Base-by-base conservation (phyloP, 768 basidiomycete species). In the Trametes elegans region DNA sequence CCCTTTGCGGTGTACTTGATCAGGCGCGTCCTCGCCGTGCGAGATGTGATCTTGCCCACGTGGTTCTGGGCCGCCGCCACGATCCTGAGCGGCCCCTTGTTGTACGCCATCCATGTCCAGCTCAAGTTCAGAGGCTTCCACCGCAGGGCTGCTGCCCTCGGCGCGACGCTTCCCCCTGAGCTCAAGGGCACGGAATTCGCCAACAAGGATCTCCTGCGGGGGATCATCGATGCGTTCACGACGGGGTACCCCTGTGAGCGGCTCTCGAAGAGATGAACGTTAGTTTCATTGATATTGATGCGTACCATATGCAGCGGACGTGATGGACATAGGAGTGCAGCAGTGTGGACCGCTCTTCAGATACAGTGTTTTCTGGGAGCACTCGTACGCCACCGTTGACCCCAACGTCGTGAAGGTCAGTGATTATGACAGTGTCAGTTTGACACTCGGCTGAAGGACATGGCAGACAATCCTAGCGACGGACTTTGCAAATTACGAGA, bases 401-500 rank as follows among this genome's bases (percentile, higher is more conserved):
- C 62, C 68, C 41, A 38, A 66, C 59, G 42, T 47, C 27, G 64
- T 76, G 28, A 77, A 76, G 64, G 74, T 70, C 7, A 8, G 60
- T 39, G 14, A 9, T 7, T 11, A 13, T 6, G 7, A 11, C 19
- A 0, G n/a, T n/a, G 29, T 1, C 10, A 13, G 26, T 35, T 10
- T 27, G 21, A 28, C 14, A 11, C 24, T 34, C 49, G 28, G n/a
- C 47, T 36, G 44, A 8, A n/a, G n/a, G n/a, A 26, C 35, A 26
- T 49, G 45, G 11, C n/a, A 79, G 73, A 58, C 66, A 3, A 68
- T 80, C 5, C 58, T 80, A 14, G 69, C 77, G 1, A 76, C 76
- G 1, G 71, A 79, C 29, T 79, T 79, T 58, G 55, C 64, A 9
- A 74, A 69, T 54, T 79, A 66, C 38, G 71, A 73, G 53, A 80